phyloP scores from a whole-genome alignment of 1,284 basidiomycete genomes.

The Malassezia japonica region DNA sequence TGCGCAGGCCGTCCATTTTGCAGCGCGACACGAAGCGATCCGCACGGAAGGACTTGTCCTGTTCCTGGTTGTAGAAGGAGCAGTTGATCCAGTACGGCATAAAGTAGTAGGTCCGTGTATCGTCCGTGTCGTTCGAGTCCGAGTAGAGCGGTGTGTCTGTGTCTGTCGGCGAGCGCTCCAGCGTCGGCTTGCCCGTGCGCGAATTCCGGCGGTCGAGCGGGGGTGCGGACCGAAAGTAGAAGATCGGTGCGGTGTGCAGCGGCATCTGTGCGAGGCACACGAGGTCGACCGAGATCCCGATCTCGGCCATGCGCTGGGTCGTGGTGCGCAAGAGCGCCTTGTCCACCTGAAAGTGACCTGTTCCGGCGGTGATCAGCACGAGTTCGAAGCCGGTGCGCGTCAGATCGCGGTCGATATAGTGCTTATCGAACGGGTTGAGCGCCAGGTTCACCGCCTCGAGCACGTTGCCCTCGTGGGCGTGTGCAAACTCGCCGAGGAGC shows the following conservation, averaged over 20 bases:
- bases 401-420: constrained; percentile 90
- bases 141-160: constrained; percentile 26
- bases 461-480: constrained; percentile 87
- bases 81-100: constrained; percentile 48
- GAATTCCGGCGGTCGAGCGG: constrained; percentile 16
- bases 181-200: constrained; percentile 5
- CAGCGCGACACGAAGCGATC: constrained; percentile 46
- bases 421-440: constrained; percentile 83
- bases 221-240: constrained; percentile 38
- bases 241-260: constrained; percentile 62
- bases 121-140: constrained; percentile 22
- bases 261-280: constrained; percentile 86
- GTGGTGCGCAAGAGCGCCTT: constrained; percentile 83
- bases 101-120: constrained; percentile 30
- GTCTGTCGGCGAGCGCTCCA: constrained; percentile 1
- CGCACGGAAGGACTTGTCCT: constrained; percentile 42
- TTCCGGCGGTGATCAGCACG: constrained; percentile 82
- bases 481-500: constrained; percentile 60
- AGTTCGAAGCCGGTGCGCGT: constrained; percentile 80
- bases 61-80: constrained; percentile 47
- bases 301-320: constrained; percentile 88
- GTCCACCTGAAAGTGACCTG: constrained; percentile 83
- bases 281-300: constrained; percentile 80
- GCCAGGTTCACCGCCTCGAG: constrained; percentile 88
- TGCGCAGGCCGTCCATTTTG: constrained; percentile 47